Evolutionary conservation across 2,329 filamentous ascomycete genomes (phyloP), one percentile per base, ranked within the genome.

Genomic region (Botrytis hyacinthi): DNA sequence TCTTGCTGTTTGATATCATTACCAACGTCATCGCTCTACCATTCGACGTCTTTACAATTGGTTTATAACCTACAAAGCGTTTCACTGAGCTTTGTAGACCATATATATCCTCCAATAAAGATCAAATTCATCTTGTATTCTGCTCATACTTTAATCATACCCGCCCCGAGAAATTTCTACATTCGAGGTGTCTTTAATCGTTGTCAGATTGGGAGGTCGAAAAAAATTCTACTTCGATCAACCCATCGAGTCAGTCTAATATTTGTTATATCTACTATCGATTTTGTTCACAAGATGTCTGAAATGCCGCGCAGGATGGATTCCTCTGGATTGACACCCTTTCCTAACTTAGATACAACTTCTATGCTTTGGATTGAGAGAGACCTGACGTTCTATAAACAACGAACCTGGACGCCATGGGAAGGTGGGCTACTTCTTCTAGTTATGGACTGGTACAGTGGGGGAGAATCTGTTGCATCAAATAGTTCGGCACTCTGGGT

Each of bases 361-460:
- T 51, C 22, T 12, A 51, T 14, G 3, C 8, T 26, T 48, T 12
- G 3, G 46, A 51, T 4, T 51, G 46, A 26, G 14, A 12, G 3
- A 4, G 8, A 22, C 20, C 1, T 3, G 20, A 48, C 8, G 44
- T 1, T 2, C 8, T 1, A 0, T 26, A 1, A 8, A 10, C 9
- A 2, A 10, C 9, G 12, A 12, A 12, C 9, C 1, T 60, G 20
- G 32, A 26, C 32, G 22, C 0, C 20, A 3, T 61, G 59, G 59
- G 35, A 61, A 37, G 0, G 7, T 2, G 35, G 32, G 16, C 32
- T 61, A 26, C 22, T 61, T 8, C 59, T 40, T 37, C 35, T 61
- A 2, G 59, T 16, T 26, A 9, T 40, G 40, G 59, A 61, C 59
- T 40, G 35, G 35, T 40, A 40, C 59, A n/a, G 32, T 9, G 22